Percentiles rank a stretch among this genome's conserved stretches.
These are phyloP conservation scores for Penicillium angulare DNA, from an alignment of 495 filamentous ascomycete genomes.

Conservation along the genomic window DNA sequence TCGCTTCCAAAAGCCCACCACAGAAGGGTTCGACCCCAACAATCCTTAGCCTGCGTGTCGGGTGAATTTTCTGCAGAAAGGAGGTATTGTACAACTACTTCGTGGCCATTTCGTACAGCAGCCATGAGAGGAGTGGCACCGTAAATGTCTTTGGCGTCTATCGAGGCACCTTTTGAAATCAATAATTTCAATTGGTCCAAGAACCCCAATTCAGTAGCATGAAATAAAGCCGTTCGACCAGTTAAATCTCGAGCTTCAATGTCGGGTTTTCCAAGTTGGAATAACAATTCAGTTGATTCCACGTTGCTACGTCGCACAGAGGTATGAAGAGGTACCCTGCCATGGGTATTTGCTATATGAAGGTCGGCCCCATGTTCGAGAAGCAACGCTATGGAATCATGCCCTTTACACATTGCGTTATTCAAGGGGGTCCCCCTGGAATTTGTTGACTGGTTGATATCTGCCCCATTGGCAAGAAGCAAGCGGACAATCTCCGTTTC, in stretches of 20 bases:
- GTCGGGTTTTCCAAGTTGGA: not conserved
- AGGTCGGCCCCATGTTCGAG: not conserved
- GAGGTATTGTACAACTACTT: not conserved
- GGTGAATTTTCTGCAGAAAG: not conserved
- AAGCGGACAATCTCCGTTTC: not conserved
- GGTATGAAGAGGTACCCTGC: not conserved
- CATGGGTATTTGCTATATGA: not conserved
- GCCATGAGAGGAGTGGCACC: constrained; percentile 1
- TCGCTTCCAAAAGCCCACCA: constrained; percentile 6
- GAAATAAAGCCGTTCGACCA: not conserved
- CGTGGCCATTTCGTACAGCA: not conserved
- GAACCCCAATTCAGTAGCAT: not conserved
- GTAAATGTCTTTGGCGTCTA: not conserved
- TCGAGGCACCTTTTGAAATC: not conserved
- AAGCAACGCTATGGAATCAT: not conserved
- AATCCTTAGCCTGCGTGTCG: not conserved
- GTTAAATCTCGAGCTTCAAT: not conserved
- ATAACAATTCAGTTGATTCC: not conserved
- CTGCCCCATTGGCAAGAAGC: not conserved
- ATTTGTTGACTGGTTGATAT: not conserved
- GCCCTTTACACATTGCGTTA: not conserved
- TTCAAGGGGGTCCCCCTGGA: not conserved
- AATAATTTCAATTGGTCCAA: not conserved
- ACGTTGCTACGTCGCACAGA: not conserved
- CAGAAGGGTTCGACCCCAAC: not conserved